Evolutionary conservation across 2,329 filamentous ascomycete genomes (phyloP).

Genomic region (Amauroascus verrucosus): DNA sequence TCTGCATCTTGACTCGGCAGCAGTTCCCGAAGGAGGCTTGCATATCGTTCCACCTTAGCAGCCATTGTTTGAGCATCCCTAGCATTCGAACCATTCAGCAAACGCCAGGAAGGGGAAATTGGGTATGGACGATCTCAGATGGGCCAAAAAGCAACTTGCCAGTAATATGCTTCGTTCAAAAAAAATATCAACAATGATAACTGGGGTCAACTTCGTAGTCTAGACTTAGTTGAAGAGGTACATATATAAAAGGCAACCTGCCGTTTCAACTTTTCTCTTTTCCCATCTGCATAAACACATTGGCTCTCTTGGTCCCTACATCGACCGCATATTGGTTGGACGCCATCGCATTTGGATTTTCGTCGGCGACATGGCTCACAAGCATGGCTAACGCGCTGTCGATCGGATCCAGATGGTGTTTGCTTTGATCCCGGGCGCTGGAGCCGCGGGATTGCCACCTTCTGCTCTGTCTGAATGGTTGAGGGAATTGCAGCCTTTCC

Average conservation of each 20-base stretch:
- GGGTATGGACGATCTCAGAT: neutral
- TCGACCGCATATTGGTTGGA: slow-evolving; percentile 26
- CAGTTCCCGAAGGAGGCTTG: slow-evolving; percentile 16
- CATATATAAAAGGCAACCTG: slow-evolving; percentile 11
- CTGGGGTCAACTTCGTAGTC: neutral
- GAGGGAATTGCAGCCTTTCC: slow-evolving; percentile 2
- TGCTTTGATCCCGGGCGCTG: slow-evolving; percentile 12
- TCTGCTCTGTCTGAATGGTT: slow-evolving; percentile 11
- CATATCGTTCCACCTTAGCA: slow-evolving; percentile 17
- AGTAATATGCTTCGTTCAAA: neutral
- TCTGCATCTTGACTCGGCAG: slow-evolving; percentile 13
- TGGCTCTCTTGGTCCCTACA: slow-evolving; percentile 22
- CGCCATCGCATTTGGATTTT: slow-evolving; percentile 32
- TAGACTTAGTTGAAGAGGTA: neutral
- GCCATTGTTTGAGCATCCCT: slow-evolving; percentile 17
- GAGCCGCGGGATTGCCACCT: slow-evolving; percentile 19
- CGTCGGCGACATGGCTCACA: slow-evolving; percentile 28
- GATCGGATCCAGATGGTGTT: slow-evolving; percentile 7
- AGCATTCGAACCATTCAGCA: slow-evolving; percentile 4
- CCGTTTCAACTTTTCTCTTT: slow-evolving; percentile 29
- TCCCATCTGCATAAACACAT: slow-evolving; percentile 28
- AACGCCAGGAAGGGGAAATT: neutral
- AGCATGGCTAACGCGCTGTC: slow-evolving; percentile 22
- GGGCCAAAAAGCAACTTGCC: neutral
- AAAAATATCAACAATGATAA: neutral